phyloP scores from a whole-genome alignment of 495 filamentous ascomycete species.

The Penicillium salamii region DNA sequence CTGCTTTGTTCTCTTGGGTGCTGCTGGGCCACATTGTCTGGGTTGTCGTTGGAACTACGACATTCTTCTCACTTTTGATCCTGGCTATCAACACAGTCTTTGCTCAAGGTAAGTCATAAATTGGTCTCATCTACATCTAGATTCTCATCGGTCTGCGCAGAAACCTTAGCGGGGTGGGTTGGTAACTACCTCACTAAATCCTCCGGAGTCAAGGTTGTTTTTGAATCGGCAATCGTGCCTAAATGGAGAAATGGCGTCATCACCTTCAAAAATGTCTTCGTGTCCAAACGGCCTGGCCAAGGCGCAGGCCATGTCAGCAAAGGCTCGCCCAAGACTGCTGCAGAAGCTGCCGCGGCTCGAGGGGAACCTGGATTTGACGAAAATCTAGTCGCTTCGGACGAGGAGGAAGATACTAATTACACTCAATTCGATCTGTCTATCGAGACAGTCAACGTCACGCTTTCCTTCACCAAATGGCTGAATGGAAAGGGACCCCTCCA shows the following conservation, averaged over 20 bases:
- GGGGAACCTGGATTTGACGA: constrained; percentile 24
- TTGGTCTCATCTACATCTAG: not conserved
- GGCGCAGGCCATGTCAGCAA: constrained; percentile 77
- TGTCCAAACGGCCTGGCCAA: constrained; percentile 86
- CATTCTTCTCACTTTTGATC: constrained; percentile 90
- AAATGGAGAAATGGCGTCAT: constrained; percentile 94
- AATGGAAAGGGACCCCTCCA: constrained; percentile 90
- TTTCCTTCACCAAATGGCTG: constrained; percentile 98
- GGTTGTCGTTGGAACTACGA: constrained; percentile 93
- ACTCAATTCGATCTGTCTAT: constrained; percentile 96
- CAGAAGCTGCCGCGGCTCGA: constrained; percentile 73
- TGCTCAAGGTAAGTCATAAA: constrained; percentile 68
- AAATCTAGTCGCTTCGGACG: constrained; percentile 32
- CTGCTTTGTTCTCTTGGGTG: constrained; percentile 93
- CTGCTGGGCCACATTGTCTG: constrained; percentile 89
- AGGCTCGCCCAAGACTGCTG: constrained; percentile 81
- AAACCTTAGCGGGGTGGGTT: constrained; percentile 89
- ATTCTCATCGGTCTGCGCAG: constrained; percentile 41
- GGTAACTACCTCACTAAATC: constrained; percentile 95
- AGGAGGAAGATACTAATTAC: constrained; percentile 91
- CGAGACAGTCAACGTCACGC: constrained; percentile 89
- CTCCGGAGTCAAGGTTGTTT: constrained; percentile 92
- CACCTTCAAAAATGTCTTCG: constrained; percentile 94
- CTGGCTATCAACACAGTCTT: constrained; percentile 92
- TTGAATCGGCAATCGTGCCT: constrained; percentile 96